A percentile compares a stretch with the other conserved stretches of the same genome.
phyloP scores from a whole-genome alignment of 1,284 basidiomycete species.

The Malassezia nana region DNA sequence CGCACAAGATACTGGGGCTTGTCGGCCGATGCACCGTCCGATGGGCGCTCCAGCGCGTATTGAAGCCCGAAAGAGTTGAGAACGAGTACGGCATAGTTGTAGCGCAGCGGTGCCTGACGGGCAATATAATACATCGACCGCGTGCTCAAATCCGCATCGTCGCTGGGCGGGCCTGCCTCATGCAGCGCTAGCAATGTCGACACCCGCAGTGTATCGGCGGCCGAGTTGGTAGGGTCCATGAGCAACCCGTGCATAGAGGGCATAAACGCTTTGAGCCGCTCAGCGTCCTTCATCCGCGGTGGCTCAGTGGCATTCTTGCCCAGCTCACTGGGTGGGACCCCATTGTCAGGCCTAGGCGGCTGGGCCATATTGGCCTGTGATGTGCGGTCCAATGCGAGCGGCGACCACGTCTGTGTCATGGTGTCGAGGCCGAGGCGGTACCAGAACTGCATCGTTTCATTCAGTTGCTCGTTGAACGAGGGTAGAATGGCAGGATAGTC shows the following conservation, averaged over 20 bases:
- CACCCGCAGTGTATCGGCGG: constrained; percentile 10
- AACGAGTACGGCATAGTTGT: constrained; percentile 39
- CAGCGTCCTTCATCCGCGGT: not conserved
- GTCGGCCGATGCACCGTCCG: constrained; percentile 33
- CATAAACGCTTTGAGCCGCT: not conserved
- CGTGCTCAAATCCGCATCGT: constrained; percentile 34
- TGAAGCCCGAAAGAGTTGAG: constrained; percentile 91
- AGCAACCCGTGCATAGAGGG: constrained; percentile 1
- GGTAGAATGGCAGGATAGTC: constrained; percentile 76
- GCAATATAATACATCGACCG: constrained; percentile 36
- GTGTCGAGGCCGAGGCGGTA: constrained; percentile 16
- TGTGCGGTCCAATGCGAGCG: not conserved
- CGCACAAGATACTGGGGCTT: constrained; percentile 44
- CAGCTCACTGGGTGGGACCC: not conserved
- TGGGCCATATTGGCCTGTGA: not conserved
- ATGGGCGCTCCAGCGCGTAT: constrained; percentile 64
- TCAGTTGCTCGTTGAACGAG: constrained; percentile 69
- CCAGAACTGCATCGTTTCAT: constrained; percentile 50
- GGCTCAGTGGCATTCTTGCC: not conserved
- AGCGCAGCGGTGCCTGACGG: constrained; percentile 36
- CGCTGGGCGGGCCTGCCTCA: constrained; percentile 17
- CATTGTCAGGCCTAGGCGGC: not conserved
- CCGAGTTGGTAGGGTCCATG: not conserved
- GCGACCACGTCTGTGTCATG: not conserved
- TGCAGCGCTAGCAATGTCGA: constrained; percentile 15